Percentiles rank a stretch among this genome's conserved stretches.
These are phyloP conservation scores for Solanum boliviense DNA, from an alignment of 257 asterid genomes.

Conservation along the genomic window DNA sequence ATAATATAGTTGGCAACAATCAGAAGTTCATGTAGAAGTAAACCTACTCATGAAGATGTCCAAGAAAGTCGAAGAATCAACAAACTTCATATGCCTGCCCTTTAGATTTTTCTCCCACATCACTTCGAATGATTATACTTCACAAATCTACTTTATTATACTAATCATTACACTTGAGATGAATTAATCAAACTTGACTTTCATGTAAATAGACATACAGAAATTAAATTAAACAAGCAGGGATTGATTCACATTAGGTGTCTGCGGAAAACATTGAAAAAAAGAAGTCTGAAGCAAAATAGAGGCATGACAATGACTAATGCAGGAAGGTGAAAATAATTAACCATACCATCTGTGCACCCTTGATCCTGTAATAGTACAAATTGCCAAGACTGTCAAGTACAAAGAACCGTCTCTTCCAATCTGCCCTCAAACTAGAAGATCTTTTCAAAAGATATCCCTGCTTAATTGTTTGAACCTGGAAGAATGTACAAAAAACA, in stretches of 20 bases:
- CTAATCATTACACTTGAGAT: neutral
- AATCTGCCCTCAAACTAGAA: slow-evolving; percentile 86
- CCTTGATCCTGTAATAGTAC: slow-evolving; percentile 79
- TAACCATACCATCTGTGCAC: slow-evolving; percentile 21
- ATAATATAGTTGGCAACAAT: neutral
- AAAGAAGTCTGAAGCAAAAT: neutral
- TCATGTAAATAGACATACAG: neutral
- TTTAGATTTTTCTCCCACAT: neutral
- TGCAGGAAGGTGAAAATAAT: neutral
- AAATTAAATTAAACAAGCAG: neutral
- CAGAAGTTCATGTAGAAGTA: neutral
- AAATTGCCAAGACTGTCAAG: slow-evolving; percentile 85
- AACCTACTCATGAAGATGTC: neutral
- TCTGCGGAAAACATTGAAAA: neutral
- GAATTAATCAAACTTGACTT: neutral
- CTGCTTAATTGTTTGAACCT: slow-evolving; percentile 88
- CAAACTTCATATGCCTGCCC: neutral
- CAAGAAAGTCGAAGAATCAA: neutral
- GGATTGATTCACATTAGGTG: neutral
- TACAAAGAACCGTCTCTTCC: slow-evolving; percentile 96
- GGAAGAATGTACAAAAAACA: slow-evolving; percentile 1
- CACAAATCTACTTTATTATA: neutral
- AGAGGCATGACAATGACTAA: neutral
- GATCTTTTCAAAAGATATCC: slow-evolving; percentile 93
- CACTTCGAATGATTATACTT: neutral